Percentiles rank a stretch among this genome's conserved stretches.
Conservation (phyloP, 2,329 filamentous ascomycete genomes). For the Rhynchosporium secalis region DNA sequence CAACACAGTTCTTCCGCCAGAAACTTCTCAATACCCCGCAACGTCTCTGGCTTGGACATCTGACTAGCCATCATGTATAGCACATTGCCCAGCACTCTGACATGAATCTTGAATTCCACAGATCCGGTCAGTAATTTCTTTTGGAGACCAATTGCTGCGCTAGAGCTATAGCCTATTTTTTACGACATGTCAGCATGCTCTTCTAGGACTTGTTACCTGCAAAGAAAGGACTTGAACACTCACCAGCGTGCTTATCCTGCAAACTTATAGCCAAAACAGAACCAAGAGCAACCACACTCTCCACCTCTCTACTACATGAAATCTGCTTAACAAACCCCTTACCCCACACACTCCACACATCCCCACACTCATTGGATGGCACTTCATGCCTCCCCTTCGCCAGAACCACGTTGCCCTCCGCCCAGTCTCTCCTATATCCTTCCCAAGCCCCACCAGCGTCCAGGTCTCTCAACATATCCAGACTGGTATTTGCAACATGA, state of each 20-base stretch:
- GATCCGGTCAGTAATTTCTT: slow-evolving; percentile 37
- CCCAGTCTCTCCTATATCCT: slow-evolving; percentile 52
- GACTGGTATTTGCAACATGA: slow-evolving; percentile 69
- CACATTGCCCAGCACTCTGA: slow-evolving; percentile 57
- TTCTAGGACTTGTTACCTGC: not conserved
- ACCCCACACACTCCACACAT: slow-evolving; percentile 72
- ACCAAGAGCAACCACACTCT: slow-evolving; percentile 71
- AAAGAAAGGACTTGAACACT: not conserved
- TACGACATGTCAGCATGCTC: not conserved
- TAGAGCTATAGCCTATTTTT: slow-evolving; percentile 37
- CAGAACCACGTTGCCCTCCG: not conserved
- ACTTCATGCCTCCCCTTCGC: not conserved
- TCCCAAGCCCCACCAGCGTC: slow-evolving; percentile 58
- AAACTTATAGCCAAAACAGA: slow-evolving; percentile 69
- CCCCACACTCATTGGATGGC: slow-evolving; percentile 8
- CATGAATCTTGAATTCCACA: slow-evolving; percentile 48
- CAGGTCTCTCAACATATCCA: slow-evolving; percentile 60
- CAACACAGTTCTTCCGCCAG: slow-evolving; percentile 21
- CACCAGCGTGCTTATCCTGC: slow-evolving; percentile 44
- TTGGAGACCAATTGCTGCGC: slow-evolving; percentile 46
- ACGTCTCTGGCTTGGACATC: slow-evolving; percentile 39
- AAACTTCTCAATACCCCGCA: slow-evolving; percentile 29
- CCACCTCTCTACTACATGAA: slow-evolving; percentile 56
- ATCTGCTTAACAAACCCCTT: slow-evolving; percentile 57
- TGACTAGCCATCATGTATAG: slow-evolving; percentile 60